Percentiles rank a stretch among this genome's conserved stretches.
phyloP scores from a whole-genome alignment of 768 basidiomycete species.

The Tulasnella sp. region DNA sequence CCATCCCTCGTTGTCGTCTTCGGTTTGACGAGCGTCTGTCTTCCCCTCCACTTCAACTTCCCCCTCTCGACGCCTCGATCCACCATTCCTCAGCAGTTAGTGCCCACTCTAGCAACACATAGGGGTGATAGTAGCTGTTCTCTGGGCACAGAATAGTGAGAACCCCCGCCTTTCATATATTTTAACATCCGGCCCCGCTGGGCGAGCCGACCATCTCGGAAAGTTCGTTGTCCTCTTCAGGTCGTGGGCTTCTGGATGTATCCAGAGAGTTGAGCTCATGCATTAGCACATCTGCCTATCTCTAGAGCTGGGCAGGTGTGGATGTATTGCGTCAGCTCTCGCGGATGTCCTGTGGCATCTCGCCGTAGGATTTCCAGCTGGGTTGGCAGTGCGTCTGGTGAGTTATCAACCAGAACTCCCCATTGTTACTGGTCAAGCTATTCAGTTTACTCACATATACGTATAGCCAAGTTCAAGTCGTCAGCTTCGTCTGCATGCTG shows the following conservation, averaged over 20 bases:
- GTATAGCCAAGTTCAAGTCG: not conserved
- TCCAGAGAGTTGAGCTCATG: too few species aligned
- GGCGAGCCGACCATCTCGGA: not conserved
- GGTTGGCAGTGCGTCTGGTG: slow-evolving; percentile 1
- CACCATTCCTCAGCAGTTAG: too few species aligned
- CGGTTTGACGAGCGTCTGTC: too few species aligned
- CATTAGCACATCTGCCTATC: not conserved
- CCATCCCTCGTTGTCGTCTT: too few species aligned
- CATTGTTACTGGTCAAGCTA: too few species aligned
- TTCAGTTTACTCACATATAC: not conserved
- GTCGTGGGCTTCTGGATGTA: not conserved
- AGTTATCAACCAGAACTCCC: not conserved
- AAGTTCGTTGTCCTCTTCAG: not conserved
- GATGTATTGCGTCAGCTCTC: not conserved
- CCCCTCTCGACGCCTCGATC: too few species aligned
- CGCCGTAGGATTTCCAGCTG: not conserved
- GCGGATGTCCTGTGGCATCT: not conserved
- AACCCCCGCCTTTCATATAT: too few species aligned
- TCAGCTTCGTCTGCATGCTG: not conserved
- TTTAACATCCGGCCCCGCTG: too few species aligned
- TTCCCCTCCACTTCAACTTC: too few species aligned
- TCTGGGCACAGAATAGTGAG: too few species aligned
- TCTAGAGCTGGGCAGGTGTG: not conserved
- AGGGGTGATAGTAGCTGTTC: too few species aligned
- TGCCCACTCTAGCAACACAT: too few species aligned